Conservation (phyloP, 805 yeast genomes). For the Sungouiozyma ichnusensis region DNA sequence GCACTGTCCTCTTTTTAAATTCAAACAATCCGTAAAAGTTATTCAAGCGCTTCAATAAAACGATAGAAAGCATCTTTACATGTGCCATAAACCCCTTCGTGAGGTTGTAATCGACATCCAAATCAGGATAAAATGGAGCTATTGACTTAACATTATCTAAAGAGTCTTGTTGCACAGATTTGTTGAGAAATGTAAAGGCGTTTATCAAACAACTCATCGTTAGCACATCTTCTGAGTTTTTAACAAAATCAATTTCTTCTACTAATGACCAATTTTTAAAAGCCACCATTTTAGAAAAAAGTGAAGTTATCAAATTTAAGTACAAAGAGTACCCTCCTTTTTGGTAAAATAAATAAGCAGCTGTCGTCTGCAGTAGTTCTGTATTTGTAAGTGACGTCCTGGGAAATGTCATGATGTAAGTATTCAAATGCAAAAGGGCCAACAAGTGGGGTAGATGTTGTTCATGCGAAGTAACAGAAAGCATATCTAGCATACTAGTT, state of each 20-base stretch:
- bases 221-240: slow-evolving; percentile 30
- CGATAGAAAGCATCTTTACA: slow-evolving; percentile 16
- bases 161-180: slow-evolving; percentile 32
- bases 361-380: slow-evolving; percentile 29
- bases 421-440: slow-evolving; percentile 30
- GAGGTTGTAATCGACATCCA: slow-evolving; percentile 16
- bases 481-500: slow-evolving; percentile 19
- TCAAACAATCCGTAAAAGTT: slow-evolving; percentile 16
- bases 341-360: slow-evolving; percentile 41
- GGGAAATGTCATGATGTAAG: slow-evolving; percentile 28
- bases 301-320: slow-evolving; percentile 10
- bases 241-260: slow-evolving; percentile 30
- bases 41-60: slow-evolving; percentile 15
- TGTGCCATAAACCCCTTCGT: slow-evolving; percentile 15
- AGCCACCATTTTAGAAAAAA: slow-evolving; percentile 18
- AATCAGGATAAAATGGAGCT: slow-evolving; percentile 15
- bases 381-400: slow-evolving; percentile 19
- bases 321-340: slow-evolving; percentile 35
- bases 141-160: slow-evolving; percentile 22
- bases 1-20: slow-evolving; percentile 21
- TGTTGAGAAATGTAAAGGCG: slow-evolving; percentile 36
- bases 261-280: slow-evolving; percentile 22
- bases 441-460: slow-evolving; percentile 26
- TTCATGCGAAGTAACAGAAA: slow-evolving; percentile 11
- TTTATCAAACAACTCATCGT: slow-evolving; percentile 33